phyloP scores from a whole-genome alignment of 495 filamentous ascomycete genomes.

The Aspergillus diversus region DNA sequence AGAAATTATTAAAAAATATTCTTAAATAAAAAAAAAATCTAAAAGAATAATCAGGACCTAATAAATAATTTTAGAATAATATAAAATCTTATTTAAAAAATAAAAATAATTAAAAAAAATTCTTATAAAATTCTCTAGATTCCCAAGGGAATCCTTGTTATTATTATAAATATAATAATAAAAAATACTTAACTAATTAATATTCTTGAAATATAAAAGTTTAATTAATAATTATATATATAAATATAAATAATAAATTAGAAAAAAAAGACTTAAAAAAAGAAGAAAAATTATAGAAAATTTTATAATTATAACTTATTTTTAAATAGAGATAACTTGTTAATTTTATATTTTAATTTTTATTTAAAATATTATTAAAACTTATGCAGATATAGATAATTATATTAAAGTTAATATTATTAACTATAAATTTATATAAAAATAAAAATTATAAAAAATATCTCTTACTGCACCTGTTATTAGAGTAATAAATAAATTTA shows the following conservation, averaged over 20 bases:
- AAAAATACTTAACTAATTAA: neutral
- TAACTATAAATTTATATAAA: no score
- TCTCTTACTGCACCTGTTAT: neutral
- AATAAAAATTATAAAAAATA: conserved; percentile 15
- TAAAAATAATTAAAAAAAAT: neutral
- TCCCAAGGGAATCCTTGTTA: neutral
- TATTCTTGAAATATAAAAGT: conserved; percentile 1
- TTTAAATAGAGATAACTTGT: conserved; percentile 19
- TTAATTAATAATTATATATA: neutral
- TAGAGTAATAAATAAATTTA: neutral
- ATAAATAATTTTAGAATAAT: no score
- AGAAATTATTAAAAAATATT: neutral
- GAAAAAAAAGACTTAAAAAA: neutral
- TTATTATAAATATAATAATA: neutral
- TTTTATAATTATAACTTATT: no score
- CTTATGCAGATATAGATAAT: no score
- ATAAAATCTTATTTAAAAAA: conserved; percentile 4
- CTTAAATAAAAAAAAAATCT: neutral
- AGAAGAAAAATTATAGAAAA: neutral
- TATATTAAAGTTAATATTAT: no score
- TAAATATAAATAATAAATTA: neutral
- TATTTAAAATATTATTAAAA: no score
- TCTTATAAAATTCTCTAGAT: no score
- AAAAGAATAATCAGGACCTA: conserved; percentile 1
- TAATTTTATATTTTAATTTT: conserved; percentile 15